Evolutionary conservation across 2,329 filamentous ascomycete species (phyloP).

Genomic region (Penicillium crustosum): DNA sequence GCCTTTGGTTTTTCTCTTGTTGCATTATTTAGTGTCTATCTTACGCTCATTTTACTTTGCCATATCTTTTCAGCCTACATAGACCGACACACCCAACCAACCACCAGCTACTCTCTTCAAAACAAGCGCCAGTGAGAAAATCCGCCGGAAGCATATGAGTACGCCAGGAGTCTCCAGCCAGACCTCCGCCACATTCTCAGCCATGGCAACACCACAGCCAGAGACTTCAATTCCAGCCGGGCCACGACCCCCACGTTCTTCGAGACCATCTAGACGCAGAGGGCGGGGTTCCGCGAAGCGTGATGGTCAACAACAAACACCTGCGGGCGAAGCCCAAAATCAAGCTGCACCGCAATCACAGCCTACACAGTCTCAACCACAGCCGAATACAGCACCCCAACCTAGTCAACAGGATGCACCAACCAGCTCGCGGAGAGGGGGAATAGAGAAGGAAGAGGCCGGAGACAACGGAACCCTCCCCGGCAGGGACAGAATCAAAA

Average conservation of each 20-base stretch:
- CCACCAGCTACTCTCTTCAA: not conserved
- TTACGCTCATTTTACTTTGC: not conserved
- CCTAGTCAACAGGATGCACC: conserved; percentile 12
- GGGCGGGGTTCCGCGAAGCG: conserved; percentile 31
- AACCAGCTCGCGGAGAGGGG: conserved; percentile 25
- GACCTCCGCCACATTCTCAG: not conserved
- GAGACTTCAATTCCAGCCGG: not conserved
- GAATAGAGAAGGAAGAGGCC: conserved; percentile 28
- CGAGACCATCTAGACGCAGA: conserved; percentile 26
- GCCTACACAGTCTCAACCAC: conserved; percentile 10
- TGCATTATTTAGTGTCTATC: not conserved
- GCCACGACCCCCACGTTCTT: conserved; percentile 17
- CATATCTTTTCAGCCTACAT: not conserved
- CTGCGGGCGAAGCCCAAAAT: conserved; percentile 3
- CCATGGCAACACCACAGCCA: conserved; percentile 13
- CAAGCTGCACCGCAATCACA: conserved; percentile 1
- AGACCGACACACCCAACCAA: not conserved
- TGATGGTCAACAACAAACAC: conserved; percentile 22
- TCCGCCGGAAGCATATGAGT: not conserved
- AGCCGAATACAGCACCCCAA: not conserved
- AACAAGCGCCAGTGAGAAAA: conserved; percentile 1
- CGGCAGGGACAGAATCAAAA: conserved; percentile 19
- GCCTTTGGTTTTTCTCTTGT: not conserved
- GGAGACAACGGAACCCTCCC: conserved; percentile 20
- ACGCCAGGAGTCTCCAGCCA: conserved; percentile 1